Evolutionary conservation across 1,284 basidiomycete genomes (phyloP).

Genomic region (Ceratobasidium sp.): DNA sequence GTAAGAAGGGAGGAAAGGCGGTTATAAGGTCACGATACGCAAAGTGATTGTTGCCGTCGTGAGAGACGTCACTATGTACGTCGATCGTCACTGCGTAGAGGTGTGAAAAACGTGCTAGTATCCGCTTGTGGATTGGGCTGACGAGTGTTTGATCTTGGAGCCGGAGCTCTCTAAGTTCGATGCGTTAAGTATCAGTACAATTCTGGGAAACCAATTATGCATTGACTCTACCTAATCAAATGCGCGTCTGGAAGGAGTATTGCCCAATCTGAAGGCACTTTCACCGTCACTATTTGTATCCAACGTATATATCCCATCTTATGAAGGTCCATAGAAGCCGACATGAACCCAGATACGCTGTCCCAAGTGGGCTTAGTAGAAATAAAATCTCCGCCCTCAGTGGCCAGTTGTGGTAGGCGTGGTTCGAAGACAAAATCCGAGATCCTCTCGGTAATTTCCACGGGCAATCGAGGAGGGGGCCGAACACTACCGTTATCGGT

Average conservation of each 20-base stretch:
- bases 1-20: neutral
- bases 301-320: conserved; percentile 8
- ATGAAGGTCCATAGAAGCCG: neutral
- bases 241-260: neutral
- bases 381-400: neutral
- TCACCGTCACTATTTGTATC: neutral
- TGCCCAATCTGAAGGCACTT: neutral
- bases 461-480: neutral
- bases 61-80: conserved; percentile 19
- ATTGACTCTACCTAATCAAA: conserved; percentile 15
- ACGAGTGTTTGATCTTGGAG: neutral
- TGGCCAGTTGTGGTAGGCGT: neutral
- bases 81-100: conserved; percentile 25
- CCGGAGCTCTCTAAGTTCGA: conserved; percentile 13
- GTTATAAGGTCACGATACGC: conserved; percentile 24
- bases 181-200: too few relatives aligned
- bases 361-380: neutral
- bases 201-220: neutral
- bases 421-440: conserved; percentile 14
- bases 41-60: conserved; percentile 4
- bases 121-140: neutral
- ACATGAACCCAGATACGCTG: neutral
- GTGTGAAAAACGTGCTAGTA: conserved; percentile 2
- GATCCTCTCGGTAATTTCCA: conserved; percentile 13
- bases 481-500: too few relatives aligned